These are phyloP conservation scores for Paramecium sexaurelia DNA, from an alignment of 73 alveolate genomes.

Conservation along the genomic window DNA sequence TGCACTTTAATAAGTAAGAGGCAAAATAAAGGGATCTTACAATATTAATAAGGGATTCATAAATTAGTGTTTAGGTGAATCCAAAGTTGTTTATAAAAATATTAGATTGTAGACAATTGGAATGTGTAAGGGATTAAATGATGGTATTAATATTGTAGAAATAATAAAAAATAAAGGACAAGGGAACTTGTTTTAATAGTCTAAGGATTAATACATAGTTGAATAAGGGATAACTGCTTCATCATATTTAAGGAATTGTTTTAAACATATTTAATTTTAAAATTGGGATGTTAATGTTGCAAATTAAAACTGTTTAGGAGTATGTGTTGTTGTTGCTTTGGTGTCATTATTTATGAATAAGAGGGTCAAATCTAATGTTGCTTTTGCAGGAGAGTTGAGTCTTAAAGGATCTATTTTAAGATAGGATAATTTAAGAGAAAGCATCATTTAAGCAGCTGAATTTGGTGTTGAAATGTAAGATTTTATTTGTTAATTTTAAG, in stretches of 20 bases:
- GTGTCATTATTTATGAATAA: conserved; percentile 78
- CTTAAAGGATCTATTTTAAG: conserved; percentile 85
- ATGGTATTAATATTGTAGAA: conserved; percentile 84
- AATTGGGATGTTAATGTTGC: conserved; percentile 92
- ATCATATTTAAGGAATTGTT: conserved; percentile 63
- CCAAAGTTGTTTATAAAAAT: conserved; percentile 71
- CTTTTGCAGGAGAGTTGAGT: conserved; percentile 92
- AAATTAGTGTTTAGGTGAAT: conserved; percentile 81
- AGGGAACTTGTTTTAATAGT: conserved; percentile 64
- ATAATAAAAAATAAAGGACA: conserved; percentile 81
- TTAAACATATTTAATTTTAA: conserved; percentile 68
- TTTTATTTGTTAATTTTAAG: conserved; percentile 23
- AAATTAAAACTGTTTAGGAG: conserved; percentile 92
- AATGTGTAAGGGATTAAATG: conserved; percentile 85
- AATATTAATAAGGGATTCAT: conserved; percentile 62
- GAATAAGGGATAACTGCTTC: conserved; percentile 73
- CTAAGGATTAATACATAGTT: conserved; percentile 32
- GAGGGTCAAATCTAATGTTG: conserved; percentile 80
- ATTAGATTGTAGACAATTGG: conserved; percentile 77
- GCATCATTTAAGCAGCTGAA: conserved; percentile 80
- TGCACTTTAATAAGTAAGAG: conserved; percentile 79
- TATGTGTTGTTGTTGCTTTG: conserved; percentile 89
- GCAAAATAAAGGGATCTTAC: not conserved
- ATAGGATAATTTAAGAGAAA: conserved; percentile 89
- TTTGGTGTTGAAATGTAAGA: conserved; percentile 78